Evolutionary conservation across 371 early-diverging fungal genomes (phyloP), one percentile per base, ranked within the genome.

Genomic region (Parasitella parasitica): DNA sequence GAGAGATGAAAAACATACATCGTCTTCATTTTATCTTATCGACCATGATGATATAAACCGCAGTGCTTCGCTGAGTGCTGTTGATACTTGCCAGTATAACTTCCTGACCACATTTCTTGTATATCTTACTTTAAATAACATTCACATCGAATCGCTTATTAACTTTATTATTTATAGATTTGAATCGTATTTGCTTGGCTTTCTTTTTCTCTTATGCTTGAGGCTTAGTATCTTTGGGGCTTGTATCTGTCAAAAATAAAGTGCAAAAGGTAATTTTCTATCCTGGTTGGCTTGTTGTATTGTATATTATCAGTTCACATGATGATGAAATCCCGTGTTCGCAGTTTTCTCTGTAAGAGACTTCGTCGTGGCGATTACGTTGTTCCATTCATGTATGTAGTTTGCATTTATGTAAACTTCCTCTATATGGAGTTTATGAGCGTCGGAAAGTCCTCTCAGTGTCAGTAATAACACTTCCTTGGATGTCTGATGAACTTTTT

Each of bases 11-110:
- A 69, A 66, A 32, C 9, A 49, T 62, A 59, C 55, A 48, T 69
- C 66, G 73, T 72, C 73, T 72, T 72, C 73, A 72, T 63, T 64
- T 69, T 66, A 69, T 54, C 73, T 66, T 72, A 72, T 72, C 73
- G 73, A 72, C 73, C 73, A 66, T 72, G 73, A 63, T 66, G 73
- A 72, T 55, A 69, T 58, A 72, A 72, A 46, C 73, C 73, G 70
- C 73, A 69, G 70, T 63, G 70, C 73, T 72, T 72, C 73, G 73
- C 73, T 72, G 73, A 72, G 73, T 64, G 70, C 70, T 69, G 73
- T 69, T 66, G 73, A 72, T 72, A 72, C 73, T 72, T 72, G 73
- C 73, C 73, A 72, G 73, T 72, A 72, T 72, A 72, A 66, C 62
- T 69, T 64, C 73, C 73, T 69, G 73, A 72, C 73, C 43, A 43